Conservation (phyloP, 805 yeast species). For the Suhomyces tanzawaensis region DNA sequence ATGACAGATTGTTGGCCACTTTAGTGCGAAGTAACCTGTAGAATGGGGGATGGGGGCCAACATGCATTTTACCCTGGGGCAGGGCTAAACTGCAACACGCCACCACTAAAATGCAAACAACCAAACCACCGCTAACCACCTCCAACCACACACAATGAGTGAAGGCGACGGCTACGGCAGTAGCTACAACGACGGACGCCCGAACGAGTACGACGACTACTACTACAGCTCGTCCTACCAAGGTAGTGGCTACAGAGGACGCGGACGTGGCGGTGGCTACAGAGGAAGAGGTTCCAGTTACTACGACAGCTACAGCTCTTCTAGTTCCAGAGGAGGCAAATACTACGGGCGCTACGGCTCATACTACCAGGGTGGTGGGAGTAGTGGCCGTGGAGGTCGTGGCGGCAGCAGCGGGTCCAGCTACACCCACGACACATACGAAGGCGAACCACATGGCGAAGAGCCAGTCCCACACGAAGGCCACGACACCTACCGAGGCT, state of each 20-base stretch:
- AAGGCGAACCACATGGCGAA: not conserved
- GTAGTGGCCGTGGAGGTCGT: constrained; percentile 2
- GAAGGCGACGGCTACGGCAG: constrained; percentile 2
- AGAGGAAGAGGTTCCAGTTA: constrained; percentile 11
- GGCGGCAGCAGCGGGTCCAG: not conserved
- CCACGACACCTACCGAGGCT: constrained; percentile 5
- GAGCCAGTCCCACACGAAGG: not conserved
- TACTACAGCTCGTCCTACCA: constrained; percentile 8
- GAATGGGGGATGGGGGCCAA: not conserved
- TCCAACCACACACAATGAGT: not conserved
- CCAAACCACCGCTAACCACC: not conserved
- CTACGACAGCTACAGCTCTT: constrained; percentile 8
- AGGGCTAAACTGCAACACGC: not conserved
- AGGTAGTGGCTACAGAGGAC: constrained; percentile 13
- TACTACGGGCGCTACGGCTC: constrained; percentile 8
- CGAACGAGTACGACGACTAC: constrained; percentile 7
- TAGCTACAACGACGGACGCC: not conserved
- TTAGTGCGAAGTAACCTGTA: not conserved
- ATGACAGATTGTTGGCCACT: not conserved
- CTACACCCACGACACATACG: not conserved
- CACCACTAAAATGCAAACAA: not conserved
- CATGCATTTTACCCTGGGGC: not conserved
- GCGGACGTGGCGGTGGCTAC: constrained; percentile 13
- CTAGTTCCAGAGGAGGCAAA: constrained; percentile 9
- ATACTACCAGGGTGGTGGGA: constrained; percentile 4